Percentiles rank a stretch among this genome's conserved stretches.
phyloP scores from a whole-genome alignment of 352 stramenopile species.

The Globisporangium irregulare region DNA sequence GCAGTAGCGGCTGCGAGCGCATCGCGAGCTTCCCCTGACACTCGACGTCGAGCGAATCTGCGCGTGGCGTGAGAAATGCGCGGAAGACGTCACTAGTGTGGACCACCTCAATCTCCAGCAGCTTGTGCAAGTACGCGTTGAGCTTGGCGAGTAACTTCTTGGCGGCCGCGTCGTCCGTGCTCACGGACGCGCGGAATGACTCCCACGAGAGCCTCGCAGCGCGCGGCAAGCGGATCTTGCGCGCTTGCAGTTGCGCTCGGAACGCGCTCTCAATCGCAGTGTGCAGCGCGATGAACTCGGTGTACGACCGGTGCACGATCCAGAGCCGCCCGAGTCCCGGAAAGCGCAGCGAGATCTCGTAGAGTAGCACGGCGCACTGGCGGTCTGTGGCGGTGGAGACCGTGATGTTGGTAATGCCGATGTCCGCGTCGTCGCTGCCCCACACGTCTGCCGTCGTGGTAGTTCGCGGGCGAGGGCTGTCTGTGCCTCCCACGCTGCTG shows the following conservation, averaged over 20 bases:
- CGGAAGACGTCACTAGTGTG: conserved; percentile 37
- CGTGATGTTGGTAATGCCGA: conserved; percentile 45
- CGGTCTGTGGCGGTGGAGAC: conserved; percentile 14
- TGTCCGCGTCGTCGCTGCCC: conserved; percentile 40
- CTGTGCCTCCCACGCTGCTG: background rate
- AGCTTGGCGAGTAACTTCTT: conserved; percentile 44
- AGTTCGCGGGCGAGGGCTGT: background rate
- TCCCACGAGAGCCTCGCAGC: conserved; percentile 35
- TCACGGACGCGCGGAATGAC: conserved; percentile 22
- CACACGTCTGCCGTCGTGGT: conserved; percentile 21
- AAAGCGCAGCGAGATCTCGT: conserved; percentile 63
- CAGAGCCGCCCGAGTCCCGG: conserved; percentile 35
- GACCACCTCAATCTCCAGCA: conserved; percentile 56
- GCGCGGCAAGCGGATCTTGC: conserved; percentile 43
- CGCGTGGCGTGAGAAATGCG: conserved; percentile 43
- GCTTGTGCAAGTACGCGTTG: conserved; percentile 59
- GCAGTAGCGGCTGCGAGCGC: conserved; percentile 1
- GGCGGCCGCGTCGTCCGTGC: conserved; percentile 22
- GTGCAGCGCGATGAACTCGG: conserved; percentile 54
- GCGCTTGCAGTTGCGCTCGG: conserved; percentile 26
- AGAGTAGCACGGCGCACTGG: conserved; percentile 22
- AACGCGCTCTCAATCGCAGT: conserved; percentile 25
- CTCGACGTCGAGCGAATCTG: conserved; percentile 33
- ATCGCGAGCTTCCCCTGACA: background rate
- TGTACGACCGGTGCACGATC: conserved; percentile 45